Evolutionary conservation across 306 rosid genomes (phyloP), one percentile per base, ranked within the genome.

Genomic region (Trifolium dubium): DNA sequence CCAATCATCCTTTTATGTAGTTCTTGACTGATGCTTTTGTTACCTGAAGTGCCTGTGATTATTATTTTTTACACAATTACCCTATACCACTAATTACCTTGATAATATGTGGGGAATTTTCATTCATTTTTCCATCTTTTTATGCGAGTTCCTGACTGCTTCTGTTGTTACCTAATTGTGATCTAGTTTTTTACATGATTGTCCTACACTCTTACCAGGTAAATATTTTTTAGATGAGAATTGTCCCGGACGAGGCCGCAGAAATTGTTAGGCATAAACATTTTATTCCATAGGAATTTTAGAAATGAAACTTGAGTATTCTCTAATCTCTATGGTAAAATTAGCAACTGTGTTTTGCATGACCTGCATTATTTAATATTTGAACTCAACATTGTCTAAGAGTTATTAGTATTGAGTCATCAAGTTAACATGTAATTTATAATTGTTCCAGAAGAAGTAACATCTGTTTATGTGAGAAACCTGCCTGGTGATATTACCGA

Each of bases 381-480:
- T 70, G 63, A 28, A 15, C 30, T 35, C 46, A 17, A 6, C 19
- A 37, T 55, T 35, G 54, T 67, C 66, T 35, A 44, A 13, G 66
- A 4, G 28, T 47, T 78, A 67, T 3, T 40, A 44, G 17, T 70
- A 55, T 61, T 51, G 60, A 79, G 74, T 29, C 67, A 60, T 82
- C 37, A 29, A 64, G 43, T 59, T 81, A 55, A 84, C 74, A 75
- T 68, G 55, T 69, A 28, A 31, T 82, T 39, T 58, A 51, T 79
- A 63, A 80, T 80, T 28, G 64, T 61, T 69, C 55, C 86, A 95
- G 99, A 85, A 54, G 98, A 95, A 85, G 86, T 91, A 50, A 92
- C 89, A 73, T 95, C 97, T 4, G 99, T 95, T 63, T 95, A 95
- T 47, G 98, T 92, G 66, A 87, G 92, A 82, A 95, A 95, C 83